Conservation (phyloP, 208 protist species). For the Novymonas esmeraldas region DNA sequence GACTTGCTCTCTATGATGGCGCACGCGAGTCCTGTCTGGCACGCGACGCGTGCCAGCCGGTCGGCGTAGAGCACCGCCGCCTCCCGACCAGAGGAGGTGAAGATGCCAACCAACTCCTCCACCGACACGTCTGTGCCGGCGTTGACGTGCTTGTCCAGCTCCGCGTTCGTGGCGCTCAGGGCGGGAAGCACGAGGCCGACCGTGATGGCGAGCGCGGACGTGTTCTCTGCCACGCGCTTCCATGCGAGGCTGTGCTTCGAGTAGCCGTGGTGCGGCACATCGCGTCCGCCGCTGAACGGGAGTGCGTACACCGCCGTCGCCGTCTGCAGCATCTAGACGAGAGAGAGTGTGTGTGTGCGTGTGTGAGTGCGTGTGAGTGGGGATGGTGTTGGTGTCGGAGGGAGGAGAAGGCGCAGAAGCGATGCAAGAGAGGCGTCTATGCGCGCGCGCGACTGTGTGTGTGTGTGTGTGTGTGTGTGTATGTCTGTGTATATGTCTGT, state of each 20-base stretch:
- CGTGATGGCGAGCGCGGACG: conserved; percentile 49
- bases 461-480: background rate
- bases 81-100: conserved; percentile 25
- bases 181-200: conserved; percentile 63
- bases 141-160: conserved; percentile 63
- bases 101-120: conserved; percentile 59
- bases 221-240: conserved; percentile 73
- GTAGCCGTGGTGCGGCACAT: conserved; percentile 49
- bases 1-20: conserved; percentile 44
- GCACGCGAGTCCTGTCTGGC: conserved; percentile 57
- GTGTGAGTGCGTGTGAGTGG: background rate
- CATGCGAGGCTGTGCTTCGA: conserved; percentile 42
- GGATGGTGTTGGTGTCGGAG: background rate
- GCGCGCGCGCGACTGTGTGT: background rate
- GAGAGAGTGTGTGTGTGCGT: background rate
- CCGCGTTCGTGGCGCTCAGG: conserved; percentile 50
- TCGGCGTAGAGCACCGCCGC: conserved; percentile 52
- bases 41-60: conserved; percentile 53
- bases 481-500: too few relatives aligned
- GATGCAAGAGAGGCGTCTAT: too few relatives aligned
- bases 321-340: conserved; percentile 18
- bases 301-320: conserved; percentile 21
- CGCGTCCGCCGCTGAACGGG: conserved; percentile 23
- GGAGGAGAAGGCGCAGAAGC: background rate
- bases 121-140: conserved; percentile 57